Evolutionary conservation across 495 filamentous ascomycete species (phyloP).

Genomic region (Tuber calosporum): DNA sequence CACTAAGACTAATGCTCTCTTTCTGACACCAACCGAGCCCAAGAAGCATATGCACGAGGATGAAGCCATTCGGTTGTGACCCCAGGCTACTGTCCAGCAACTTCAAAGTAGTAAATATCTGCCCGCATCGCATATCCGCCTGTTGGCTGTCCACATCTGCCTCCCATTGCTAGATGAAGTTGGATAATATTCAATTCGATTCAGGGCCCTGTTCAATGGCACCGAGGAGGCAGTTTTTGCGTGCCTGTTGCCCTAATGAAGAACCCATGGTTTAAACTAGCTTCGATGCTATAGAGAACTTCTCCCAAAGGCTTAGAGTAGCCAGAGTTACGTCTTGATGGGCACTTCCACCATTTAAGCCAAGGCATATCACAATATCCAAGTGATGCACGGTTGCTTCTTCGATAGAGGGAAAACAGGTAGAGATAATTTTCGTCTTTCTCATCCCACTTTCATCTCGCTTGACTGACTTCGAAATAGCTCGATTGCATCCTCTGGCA

Average conservation of each 20-base stretch:
- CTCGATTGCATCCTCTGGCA: conserved; percentile 76
- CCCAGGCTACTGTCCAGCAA: conserved; percentile 73
- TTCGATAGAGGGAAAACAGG: conserved; percentile 68
- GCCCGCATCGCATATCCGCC: conserved; percentile 51
- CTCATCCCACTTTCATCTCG: conserved; percentile 45
- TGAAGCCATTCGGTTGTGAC: conserved; percentile 62
- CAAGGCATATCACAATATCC: conserved; percentile 64
- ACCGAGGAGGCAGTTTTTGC: conserved; percentile 34
- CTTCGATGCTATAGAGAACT: conserved; percentile 71
- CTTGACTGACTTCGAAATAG: conserved; percentile 73
- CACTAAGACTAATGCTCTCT: conserved; percentile 37
- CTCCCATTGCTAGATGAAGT: conserved; percentile 41
- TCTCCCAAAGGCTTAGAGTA: conserved; percentile 73
- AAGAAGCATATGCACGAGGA: conserved; percentile 80
- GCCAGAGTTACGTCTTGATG: conserved; percentile 66
- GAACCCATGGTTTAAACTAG: conserved; percentile 55
- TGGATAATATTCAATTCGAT: conserved; percentile 39
- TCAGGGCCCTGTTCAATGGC: conserved; percentile 37
- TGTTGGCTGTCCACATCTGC: conserved; percentile 27
- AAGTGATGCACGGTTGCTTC: conserved; percentile 80
- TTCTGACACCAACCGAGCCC: conserved; percentile 64
- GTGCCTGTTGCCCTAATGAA: conserved; percentile 34
- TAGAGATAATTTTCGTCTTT: conserved; percentile 32
- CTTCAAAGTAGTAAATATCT: conserved; percentile 69
- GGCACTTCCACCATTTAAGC: conserved; percentile 72